Evolutionary conservation across 208 protist genomes (phyloP).

Genomic region (Trypanosoma rangeli): DNA sequence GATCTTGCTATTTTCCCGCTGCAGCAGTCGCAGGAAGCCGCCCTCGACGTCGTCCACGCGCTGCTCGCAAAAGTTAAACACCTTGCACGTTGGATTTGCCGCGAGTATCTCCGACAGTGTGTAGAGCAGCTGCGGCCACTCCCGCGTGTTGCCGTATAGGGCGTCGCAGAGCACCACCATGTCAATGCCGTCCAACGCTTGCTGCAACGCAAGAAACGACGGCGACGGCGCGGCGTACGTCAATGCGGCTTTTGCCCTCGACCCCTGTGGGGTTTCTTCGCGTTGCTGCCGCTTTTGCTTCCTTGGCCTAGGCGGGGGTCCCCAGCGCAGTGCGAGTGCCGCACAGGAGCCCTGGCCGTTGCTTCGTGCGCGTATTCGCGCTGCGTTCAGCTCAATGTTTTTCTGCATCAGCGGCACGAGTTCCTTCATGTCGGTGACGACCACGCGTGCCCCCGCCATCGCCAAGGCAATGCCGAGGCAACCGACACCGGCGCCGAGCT

Average conservation of each 20-base stretch:
- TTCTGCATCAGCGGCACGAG: conserved; percentile 80
- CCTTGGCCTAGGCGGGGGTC: conserved; percentile 44
- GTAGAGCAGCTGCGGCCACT: conserved; percentile 83
- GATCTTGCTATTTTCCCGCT: conserved; percentile 48
- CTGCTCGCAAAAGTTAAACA: conserved; percentile 91
- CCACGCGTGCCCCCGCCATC: conserved; percentile 66
- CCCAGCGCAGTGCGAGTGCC: conserved; percentile 80
- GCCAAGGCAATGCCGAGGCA: conserved; percentile 89
- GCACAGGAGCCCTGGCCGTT: conserved; percentile 42
- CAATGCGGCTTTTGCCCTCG: not conserved
- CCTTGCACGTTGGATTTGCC: conserved; percentile 51
- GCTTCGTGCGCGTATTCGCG: conserved; percentile 37
- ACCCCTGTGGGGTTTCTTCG: not conserved
- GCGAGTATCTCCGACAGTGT: conserved; percentile 75
- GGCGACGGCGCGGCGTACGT: conserved; percentile 31
- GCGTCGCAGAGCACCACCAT: conserved; percentile 86
- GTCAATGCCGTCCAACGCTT: conserved; percentile 34
- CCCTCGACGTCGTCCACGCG: conserved; percentile 83
- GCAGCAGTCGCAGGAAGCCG: conserved; percentile 58
- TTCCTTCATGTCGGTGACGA: conserved; percentile 84
- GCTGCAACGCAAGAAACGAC: conserved; percentile 34
- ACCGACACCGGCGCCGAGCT: conserved; percentile 85
- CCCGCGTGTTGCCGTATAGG: conserved; percentile 86
- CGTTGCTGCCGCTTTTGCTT: conserved; percentile 27
- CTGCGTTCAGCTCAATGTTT: conserved; percentile 66